Conservation (phyloP, 108 stramenopile genomes). For the Asterionellopsis glacialis region DNA sequence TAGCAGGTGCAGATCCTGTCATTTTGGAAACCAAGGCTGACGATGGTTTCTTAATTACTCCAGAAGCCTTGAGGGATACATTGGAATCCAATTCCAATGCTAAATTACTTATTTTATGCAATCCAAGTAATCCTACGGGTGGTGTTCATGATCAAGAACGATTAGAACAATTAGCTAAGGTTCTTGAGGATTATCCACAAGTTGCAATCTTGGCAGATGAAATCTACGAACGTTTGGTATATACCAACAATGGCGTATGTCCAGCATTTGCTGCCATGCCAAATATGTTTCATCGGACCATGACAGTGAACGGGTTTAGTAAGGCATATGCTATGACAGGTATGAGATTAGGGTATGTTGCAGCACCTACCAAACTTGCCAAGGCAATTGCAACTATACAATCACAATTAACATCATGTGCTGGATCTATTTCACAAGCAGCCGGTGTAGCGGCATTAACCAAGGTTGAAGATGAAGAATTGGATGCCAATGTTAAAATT, state of each 20-base stretch:
- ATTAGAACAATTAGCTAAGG: constrained; percentile 60
- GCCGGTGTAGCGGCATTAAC: constrained; percentile 88
- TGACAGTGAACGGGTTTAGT: constrained; percentile 93
- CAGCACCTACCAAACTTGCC: constrained; percentile 61
- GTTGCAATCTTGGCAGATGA: constrained; percentile 90
- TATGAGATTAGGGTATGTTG: constrained; percentile 88
- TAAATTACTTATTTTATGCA: constrained; percentile 92
- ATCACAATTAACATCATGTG: constrained; percentile 91
- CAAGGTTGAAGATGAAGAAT: constrained; percentile 62
- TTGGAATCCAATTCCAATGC: constrained; percentile 52
- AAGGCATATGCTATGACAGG: constrained; percentile 99
- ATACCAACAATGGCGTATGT: constrained; percentile 65
- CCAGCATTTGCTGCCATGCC: constrained; percentile 80
- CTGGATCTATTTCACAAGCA: constrained; percentile 90
- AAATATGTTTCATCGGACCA: constrained; percentile 80
- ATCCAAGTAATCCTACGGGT: constrained; percentile 95
- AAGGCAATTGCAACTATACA: constrained; percentile 82
- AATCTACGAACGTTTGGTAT: constrained; percentile 95
- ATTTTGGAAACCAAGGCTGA: constrained; percentile 78
- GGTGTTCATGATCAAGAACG: constrained; percentile 68
- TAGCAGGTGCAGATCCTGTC: constrained; percentile 85
- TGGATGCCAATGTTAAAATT: constrained; percentile 60
- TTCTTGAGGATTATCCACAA: constrained; percentile 61
- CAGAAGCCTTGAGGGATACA: constrained; percentile 54
- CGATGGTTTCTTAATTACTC: constrained; percentile 80